Base-by-base conservation (phyloP, 345 rosid genomes). In the Viola odorata region DNA sequence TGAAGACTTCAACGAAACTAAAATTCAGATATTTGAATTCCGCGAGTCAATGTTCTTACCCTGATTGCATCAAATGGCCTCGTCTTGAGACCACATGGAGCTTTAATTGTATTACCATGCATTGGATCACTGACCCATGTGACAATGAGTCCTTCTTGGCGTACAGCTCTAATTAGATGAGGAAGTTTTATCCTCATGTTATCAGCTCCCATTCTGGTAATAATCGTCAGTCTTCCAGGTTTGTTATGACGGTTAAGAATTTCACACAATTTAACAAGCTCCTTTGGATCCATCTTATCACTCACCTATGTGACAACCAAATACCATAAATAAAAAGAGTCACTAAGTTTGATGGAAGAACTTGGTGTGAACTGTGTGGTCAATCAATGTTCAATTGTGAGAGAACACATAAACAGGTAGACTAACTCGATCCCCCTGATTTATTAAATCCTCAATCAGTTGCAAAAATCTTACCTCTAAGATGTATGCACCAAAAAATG, bases 121-220 rank as follows among this genome's bases (percentile, higher is more conserved):
- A 84, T 84, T 53, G 86, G 89, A 65, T 84, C 89, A 57, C 86
- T 81, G 62, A 84, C 86, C 89, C 89, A 80, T 37, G 86, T 84
- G 67, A 84, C 89, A 38, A 82, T 74, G 67, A 81, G 81, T 62
- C 89, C 86, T 3, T 84, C 86, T 64, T 83, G 78, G 37, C 79
- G 80, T 7, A 84, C 71, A 49, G 85, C 86, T 75, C 79, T 80
- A 67, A 82, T 80, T 59, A 84, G 71, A 66, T 74, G 74, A 8
- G 85, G 89, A 47, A 82, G 83, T 73, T 84, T 84, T 59, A 84
- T 70, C 32, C 83, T 62, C 83, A 84, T 77, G 67, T 82, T 84
- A 64, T 84, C 86, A n/a, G 86, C 83, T 61, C 85, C 86, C 89
- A 82, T 84, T 69, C 86, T 69, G 65, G 74, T 77, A 59, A 82